Evolutionary conservation across 75 land plant species (phyloP).

Genomic region (Pseudotsuga menziesii): DNA sequence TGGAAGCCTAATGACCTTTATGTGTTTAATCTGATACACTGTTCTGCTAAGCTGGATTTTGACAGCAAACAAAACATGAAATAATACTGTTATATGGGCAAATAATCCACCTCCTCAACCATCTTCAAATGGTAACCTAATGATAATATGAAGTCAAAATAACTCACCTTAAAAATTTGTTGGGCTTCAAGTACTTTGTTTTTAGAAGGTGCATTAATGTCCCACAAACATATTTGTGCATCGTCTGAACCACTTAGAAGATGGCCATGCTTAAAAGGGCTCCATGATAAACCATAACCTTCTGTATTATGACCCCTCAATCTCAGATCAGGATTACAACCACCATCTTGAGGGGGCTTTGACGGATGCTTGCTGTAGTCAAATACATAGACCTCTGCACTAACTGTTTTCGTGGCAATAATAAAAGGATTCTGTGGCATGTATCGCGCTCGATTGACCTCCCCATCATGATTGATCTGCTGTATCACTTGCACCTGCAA

Average conservation of each 20-base stretch:
- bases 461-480: constrained; percentile 68
- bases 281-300: constrained; percentile 97
- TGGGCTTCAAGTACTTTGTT: constrained; percentile 49
- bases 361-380: constrained; percentile 51
- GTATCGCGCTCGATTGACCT: constrained; percentile 86
- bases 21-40: no score
- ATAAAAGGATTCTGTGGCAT: constrained; percentile 83
- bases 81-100: no score
- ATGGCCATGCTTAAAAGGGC: constrained; percentile 66
- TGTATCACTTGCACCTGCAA: constrained; percentile 49
- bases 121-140: no score
- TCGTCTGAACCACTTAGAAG: constrained; percentile 92
- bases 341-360: constrained; percentile 23
- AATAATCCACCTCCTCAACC: no score
- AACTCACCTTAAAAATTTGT: constrained; percentile 56
- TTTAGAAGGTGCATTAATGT: constrained; percentile 31
- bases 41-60: no score
- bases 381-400: constrained; percentile 71
- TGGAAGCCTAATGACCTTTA: no score
- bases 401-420: constrained; percentile 82
- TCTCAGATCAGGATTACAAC: constrained; percentile 56
- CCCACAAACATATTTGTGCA: constrained; percentile 84
- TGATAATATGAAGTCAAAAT: neutral
- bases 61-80: no score
- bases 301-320: constrained; percentile 77